Percentiles rank a stretch among this genome's conserved stretches.
Evolutionary conservation across 345 rosid species (phyloP).

Genomic region (Nasturtium officinale): DNA sequence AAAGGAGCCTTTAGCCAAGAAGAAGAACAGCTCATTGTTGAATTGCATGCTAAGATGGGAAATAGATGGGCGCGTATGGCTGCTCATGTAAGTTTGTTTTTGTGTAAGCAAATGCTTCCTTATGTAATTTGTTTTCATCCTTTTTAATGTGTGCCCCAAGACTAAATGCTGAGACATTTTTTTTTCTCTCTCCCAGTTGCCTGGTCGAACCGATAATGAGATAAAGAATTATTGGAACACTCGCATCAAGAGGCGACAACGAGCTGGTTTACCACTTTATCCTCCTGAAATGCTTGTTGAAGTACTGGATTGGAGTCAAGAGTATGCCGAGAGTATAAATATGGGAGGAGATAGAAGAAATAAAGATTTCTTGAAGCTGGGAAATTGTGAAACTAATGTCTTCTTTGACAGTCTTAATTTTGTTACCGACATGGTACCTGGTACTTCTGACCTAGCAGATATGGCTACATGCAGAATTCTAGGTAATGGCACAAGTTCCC

Average conservation of each 20-base stretch:
- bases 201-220: slow-evolving; percentile 98
- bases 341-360: slow-evolving; percentile 50
- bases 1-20: slow-evolving; percentile 90
- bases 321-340: slow-evolving; percentile 40
- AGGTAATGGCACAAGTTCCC: slow-evolving; percentile 53
- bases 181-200: slow-evolving; percentile 57
- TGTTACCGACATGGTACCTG: slow-evolving; percentile 49
- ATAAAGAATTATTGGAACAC: slow-evolving; percentile 99
- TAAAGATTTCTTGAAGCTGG: slow-evolving; percentile 56
- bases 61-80: slow-evolving; percentile 99
- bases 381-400: slow-evolving; percentile 61
- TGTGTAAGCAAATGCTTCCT: background rate
- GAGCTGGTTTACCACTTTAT: slow-evolving; percentile 96
- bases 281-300: slow-evolving; percentile 74
- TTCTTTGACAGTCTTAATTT: slow-evolving; percentile 65
- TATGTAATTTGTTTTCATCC: background rate
- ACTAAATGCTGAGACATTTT: background rate
- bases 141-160: background rate
- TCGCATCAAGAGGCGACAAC: slow-evolving; percentile 84
- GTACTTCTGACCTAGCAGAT: slow-evolving; percentile 61
- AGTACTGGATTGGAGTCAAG: slow-evolving; percentile 58
- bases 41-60: slow-evolving; percentile 93
- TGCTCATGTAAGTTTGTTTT: slow-evolving; percentile 62
- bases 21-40: slow-evolving; percentile 85
- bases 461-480: slow-evolving; percentile 54